A percentile compares a stretch with the other conserved stretches of the same genome.
These are phyloP conservation scores for Trichoderma brevicompactum DNA, from an alignment of 2,329 filamentous ascomycete species.

Conservation along the genomic window DNA sequence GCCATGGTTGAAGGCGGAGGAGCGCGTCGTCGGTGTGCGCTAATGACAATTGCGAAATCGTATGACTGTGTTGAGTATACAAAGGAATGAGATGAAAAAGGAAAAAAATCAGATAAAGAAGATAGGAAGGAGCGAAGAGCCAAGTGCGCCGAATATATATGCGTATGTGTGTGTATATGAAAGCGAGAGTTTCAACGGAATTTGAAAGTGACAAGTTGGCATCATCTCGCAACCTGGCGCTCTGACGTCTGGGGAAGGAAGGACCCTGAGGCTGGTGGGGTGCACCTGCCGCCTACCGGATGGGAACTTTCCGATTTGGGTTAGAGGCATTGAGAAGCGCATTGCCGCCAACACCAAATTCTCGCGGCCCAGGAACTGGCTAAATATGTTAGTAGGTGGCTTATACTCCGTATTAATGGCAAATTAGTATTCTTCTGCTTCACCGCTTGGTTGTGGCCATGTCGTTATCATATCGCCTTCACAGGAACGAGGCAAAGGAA, in stretches of 20 bases:
- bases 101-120: too few relatives aligned
- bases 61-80: background rate
- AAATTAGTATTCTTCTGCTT: too few relatives aligned
- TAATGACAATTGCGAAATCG: background rate
- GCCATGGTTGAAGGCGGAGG: constrained; percentile 57
- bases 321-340: background rate
- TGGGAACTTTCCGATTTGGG: constrained; percentile 11
- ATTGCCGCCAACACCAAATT: background rate
- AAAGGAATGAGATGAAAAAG: background rate
- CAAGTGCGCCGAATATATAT: too few relatives aligned
- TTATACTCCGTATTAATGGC: too few relatives aligned
- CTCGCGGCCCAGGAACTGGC: too few relatives aligned
- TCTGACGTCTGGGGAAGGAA: constrained; percentile 30
- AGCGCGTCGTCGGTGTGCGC: constrained; percentile 14
- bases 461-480: background rate
- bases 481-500: background rate
- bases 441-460: too few relatives aligned
- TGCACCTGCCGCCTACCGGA: constrained; percentile 18
- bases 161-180: background rate
- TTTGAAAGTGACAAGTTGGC: constrained; percentile 29
- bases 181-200: constrained; percentile 7
- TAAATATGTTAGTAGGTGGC: too few relatives aligned
- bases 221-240: constrained; percentile 27
- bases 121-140: background rate
- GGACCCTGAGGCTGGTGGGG: constrained; percentile 28